phyloP scores from a whole-genome alignment of 148 eudicot species.

The Camellia sinensis region DNA sequence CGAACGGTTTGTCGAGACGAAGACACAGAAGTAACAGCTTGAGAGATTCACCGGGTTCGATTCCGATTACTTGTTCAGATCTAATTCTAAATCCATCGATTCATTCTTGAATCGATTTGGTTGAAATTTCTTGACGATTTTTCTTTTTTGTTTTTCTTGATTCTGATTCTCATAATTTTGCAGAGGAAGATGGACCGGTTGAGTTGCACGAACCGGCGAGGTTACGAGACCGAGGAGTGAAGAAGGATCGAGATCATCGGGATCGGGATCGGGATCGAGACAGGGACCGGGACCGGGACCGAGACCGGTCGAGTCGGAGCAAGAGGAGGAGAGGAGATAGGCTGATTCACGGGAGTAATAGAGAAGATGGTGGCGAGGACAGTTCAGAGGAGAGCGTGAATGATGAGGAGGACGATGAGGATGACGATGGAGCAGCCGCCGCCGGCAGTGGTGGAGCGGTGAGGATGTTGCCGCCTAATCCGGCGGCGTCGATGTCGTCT shows the following conservation, averaged over 20 bases:
- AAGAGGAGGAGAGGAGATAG: slow-evolving; percentile 56
- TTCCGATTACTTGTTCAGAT: slow-evolving; percentile 22
- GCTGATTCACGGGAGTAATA: slow-evolving; percentile 33
- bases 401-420: slow-evolving; percentile 72
- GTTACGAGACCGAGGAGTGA: slow-evolving; percentile 53
- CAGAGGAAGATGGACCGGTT: slow-evolving; percentile 67
- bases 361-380: slow-evolving; percentile 50
- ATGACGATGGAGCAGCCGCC: slow-evolving; percentile 27
- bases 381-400: slow-evolving; percentile 78
- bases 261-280: slow-evolving; percentile 49
- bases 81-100: slow-evolving; percentile 7
- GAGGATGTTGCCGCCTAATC: slow-evolving; percentile 46
- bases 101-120: not conserved
- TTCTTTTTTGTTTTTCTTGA: slow-evolving; percentile 16
- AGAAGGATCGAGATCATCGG: slow-evolving; percentile 52
- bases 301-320: slow-evolving; percentile 55
- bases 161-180: slow-evolving; percentile 9
- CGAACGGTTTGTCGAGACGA: slow-evolving; percentile 60
- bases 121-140: not conserved
- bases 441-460: slow-evolving; percentile 23
- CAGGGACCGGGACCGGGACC: slow-evolving; percentile 29
- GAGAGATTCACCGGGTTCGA: slow-evolving; percentile 71
- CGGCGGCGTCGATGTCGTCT: slow-evolving; percentile 17
- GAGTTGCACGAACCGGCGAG: slow-evolving; percentile 58
- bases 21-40: slow-evolving; percentile 53